Evolutionary conservation across 768 basidiomycete species (phyloP).

Genomic region (Amanita molliuscula): DNA sequence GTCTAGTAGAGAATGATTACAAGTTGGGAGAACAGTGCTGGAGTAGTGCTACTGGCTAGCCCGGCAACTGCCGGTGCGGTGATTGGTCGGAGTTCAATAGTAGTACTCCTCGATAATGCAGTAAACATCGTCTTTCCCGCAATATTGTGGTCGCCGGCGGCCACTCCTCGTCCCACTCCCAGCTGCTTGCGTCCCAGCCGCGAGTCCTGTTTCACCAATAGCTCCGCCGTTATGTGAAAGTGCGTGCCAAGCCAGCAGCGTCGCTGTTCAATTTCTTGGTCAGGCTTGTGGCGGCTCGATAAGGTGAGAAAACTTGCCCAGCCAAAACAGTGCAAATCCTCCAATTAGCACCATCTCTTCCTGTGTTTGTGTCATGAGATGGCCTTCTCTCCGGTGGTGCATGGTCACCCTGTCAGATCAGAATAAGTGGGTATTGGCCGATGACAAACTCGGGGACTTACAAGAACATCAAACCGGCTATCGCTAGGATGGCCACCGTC

Average conservation of each 20-base stretch:
- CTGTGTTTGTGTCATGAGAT: conserved; percentile 55
- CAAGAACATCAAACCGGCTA: conserved; percentile 57
- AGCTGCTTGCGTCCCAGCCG: conserved; percentile 9
- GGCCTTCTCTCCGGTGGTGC: conserved; percentile 55
- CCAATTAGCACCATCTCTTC: conserved; percentile 67
- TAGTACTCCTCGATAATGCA: conserved; percentile 69
- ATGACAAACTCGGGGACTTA: conserved; percentile 14
- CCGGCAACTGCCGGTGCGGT: conserved; percentile 9
- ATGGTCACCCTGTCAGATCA: conserved; percentile 41
- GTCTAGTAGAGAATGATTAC: conserved; percentile 6
- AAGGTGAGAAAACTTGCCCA: conserved; percentile 38
- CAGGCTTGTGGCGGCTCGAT: neutral
- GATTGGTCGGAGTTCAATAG: conserved; percentile 16
- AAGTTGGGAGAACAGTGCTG: conserved; percentile 5
- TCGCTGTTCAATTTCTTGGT: conserved; percentile 16
- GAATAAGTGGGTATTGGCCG: neutral
- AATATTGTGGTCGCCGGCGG: conserved; percentile 32
- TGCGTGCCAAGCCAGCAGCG: conserved; percentile 35
- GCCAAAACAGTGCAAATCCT: conserved; percentile 66
- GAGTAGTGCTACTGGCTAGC: neutral
- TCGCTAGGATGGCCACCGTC: conserved; percentile 59
- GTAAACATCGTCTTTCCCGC: conserved; percentile 48
- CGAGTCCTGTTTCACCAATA: conserved; percentile 13
- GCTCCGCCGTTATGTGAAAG: conserved; percentile 19
- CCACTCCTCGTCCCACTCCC: neutral